phyloP scores from a whole-genome alignment of 139 green algal genomes.

The Tetradesmus lagerheimii region DNA sequence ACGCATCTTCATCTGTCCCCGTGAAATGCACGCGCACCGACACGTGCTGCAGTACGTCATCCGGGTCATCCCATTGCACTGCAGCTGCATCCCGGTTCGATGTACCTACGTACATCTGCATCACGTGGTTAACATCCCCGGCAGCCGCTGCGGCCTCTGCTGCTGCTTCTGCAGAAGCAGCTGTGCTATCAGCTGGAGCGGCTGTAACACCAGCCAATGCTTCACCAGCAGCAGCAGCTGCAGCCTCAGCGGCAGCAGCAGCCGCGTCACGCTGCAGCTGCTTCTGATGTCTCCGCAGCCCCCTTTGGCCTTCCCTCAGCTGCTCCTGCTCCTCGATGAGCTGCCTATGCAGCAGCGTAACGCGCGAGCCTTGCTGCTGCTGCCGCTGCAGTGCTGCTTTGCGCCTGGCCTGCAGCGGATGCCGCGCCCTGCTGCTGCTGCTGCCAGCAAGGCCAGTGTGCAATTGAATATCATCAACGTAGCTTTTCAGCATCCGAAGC shows the following conservation, averaged over 20 bases:
- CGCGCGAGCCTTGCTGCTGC: not conserved
- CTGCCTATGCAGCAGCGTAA: not conserved
- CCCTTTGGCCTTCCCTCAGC: not conserved
- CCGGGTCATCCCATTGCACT: not conserved
- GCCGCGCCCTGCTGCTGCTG: slow-evolving; percentile 12
- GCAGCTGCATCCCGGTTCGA: not conserved
- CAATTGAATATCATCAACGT: not conserved
- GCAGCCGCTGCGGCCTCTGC: too few species aligned
- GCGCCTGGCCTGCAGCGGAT: not conserved
- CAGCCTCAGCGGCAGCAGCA: not conserved
- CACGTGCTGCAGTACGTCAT: not conserved
- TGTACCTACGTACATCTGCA: too few species aligned
- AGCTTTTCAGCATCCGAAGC: not conserved
- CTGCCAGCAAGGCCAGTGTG: not conserved
- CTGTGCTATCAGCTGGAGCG: too few species aligned
- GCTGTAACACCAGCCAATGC: too few species aligned
- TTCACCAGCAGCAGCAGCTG: not conserved
- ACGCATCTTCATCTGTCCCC: not conserved
- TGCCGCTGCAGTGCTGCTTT: slow-evolving; percentile 2
- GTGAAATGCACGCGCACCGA: not conserved
- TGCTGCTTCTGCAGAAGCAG: not conserved
- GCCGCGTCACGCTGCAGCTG: not conserved
- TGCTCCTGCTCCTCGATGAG: not conserved
- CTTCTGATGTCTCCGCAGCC: not conserved
- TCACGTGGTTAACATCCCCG: too few species aligned